Evolutionary conservation across 805 yeast species (phyloP).

Genomic region (Candida maesae): DNA sequence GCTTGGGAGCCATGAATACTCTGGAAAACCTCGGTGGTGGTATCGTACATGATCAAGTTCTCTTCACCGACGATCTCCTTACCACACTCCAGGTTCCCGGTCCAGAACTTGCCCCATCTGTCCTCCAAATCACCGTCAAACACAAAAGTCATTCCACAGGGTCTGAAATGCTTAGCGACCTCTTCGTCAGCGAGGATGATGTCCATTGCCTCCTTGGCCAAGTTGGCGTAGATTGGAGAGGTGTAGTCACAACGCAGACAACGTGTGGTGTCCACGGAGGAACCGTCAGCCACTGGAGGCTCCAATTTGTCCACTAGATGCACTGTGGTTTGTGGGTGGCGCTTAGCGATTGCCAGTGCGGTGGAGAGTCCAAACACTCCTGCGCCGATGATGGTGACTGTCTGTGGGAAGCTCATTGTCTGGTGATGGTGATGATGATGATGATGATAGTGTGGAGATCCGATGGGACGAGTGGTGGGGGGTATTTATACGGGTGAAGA

Average conservation of each 20-base stretch:
- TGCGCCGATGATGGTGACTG: conserved; percentile 41
- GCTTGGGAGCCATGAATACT: conserved; percentile 5
- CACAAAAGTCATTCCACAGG: conserved; percentile 15
- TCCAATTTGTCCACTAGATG: conserved; percentile 16
- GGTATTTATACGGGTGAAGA: too few relatives aligned
- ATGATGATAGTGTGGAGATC: not conserved
- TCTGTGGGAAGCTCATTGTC: conserved; percentile 8
- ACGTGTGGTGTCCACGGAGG: conserved; percentile 18
- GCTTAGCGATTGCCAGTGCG: conserved; percentile 27
- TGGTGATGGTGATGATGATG: not conserved
- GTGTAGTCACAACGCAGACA: conserved; percentile 16
- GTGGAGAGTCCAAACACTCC: conserved; percentile 48
- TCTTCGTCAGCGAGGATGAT: conserved; percentile 12
- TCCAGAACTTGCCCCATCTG: conserved; percentile 9
- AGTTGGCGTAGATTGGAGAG: conserved; percentile 8
- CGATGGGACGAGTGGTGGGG: too few relatives aligned
- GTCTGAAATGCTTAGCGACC: conserved; percentile 9
- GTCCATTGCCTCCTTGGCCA: conserved; percentile 11
- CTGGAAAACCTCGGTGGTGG: conserved; percentile 3
- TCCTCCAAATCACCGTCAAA: conserved; percentile 8
- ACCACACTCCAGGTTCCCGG: not conserved
- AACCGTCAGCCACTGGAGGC: conserved; percentile 18
- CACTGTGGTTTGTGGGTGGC: conserved; percentile 10
- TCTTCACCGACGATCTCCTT: not conserved
- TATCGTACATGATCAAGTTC: conserved; percentile 1